Conservation (phyloP, 306 rosid genomes). For the Lathyrus aphaca region DNA sequence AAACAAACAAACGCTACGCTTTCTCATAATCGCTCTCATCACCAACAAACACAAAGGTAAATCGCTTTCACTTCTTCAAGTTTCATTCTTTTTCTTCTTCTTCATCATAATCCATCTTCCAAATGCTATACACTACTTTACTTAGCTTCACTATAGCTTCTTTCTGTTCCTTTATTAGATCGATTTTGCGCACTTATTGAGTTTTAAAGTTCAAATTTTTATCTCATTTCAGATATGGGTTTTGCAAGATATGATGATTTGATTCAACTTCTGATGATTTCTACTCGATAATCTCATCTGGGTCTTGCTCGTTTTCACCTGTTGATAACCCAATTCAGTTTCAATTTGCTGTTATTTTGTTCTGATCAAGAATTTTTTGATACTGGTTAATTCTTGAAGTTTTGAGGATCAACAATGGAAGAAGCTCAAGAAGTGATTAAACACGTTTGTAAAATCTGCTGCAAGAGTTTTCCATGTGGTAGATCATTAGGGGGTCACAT, state of each 20-base stretch:
- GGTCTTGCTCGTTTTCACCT: background rate
- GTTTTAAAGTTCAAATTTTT: background rate
- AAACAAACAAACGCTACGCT: slow-evolving; percentile 44
- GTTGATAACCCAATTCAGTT: background rate
- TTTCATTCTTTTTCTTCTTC: slow-evolving; percentile 20
- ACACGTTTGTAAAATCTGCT: slow-evolving; percentile 79
- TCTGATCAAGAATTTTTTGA: background rate
- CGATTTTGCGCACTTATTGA: background rate
- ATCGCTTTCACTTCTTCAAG: slow-evolving; percentile 31
- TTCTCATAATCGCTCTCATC: slow-evolving; percentile 54
- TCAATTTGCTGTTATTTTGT: background rate
- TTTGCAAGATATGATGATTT: background rate
- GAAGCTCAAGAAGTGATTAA: slow-evolving; percentile 54
- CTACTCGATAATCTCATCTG: slow-evolving; percentile 3
- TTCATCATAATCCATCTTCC: slow-evolving; percentile 39
- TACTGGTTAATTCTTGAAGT: background rate
- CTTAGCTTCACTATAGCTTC: background rate
- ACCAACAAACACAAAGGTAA: slow-evolving; percentile 41
- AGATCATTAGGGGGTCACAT: slow-evolving; percentile 96
- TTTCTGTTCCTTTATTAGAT: slow-evolving; percentile 5
- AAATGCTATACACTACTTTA: background rate
- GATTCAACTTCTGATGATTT: background rate
- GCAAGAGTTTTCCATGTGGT: slow-evolving; percentile 75
- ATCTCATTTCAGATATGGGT: slow-evolving; percentile 13
- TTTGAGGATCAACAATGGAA: slow-evolving; percentile 43